These are phyloP conservation scores for Rhynchosporium secalis DNA, from an alignment of 2,329 filamentous ascomycete genomes.

Conservation along the genomic window DNA sequence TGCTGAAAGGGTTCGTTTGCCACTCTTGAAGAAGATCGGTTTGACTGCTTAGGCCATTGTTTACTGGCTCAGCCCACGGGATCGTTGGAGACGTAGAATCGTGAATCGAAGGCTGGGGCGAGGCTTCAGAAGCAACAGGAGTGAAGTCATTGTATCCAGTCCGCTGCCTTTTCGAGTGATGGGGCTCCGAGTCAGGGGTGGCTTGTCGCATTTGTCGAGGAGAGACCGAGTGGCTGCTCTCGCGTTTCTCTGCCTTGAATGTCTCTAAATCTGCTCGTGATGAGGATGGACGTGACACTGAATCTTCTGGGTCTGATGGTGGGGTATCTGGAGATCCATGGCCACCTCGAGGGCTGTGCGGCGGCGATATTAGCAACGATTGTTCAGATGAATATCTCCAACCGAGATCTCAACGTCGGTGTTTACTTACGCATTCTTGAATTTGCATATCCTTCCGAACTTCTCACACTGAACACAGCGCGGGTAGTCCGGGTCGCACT, in stretches of 20 bases:
- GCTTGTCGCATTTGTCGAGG: constrained; percentile 32
- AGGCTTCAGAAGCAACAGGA: constrained; percentile 37
- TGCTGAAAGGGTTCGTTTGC: constrained; percentile 52
- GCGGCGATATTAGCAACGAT: constrained; percentile 42
- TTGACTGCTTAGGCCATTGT: constrained; percentile 22
- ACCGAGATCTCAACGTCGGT: not conserved
- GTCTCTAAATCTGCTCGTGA: constrained; percentile 36
- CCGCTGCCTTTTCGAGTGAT: constrained; percentile 38
- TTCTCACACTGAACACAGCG: constrained; percentile 92
- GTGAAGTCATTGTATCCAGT: constrained; percentile 38
- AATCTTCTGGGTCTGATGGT: constrained; percentile 38
- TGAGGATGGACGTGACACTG: constrained; percentile 33
- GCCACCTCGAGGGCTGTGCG: constrained; percentile 39
- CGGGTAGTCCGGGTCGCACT: constrained; percentile 85
- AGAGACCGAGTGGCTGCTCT: constrained; percentile 34
- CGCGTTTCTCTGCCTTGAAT: constrained; percentile 34
- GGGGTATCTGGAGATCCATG: constrained; percentile 41
- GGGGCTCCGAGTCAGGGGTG: constrained; percentile 36
- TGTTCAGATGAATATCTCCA: constrained; percentile 6
- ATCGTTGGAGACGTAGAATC: constrained; percentile 31
- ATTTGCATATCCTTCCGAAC: constrained; percentile 81
- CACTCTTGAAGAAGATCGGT: constrained; percentile 31
- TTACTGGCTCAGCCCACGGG: constrained; percentile 28
- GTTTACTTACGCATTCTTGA: constrained; percentile 75
- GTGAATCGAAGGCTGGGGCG: constrained; percentile 31